Base-by-base conservation (phyloP, 345 rosid genomes). In the Arabidopsis suecica region DNA sequence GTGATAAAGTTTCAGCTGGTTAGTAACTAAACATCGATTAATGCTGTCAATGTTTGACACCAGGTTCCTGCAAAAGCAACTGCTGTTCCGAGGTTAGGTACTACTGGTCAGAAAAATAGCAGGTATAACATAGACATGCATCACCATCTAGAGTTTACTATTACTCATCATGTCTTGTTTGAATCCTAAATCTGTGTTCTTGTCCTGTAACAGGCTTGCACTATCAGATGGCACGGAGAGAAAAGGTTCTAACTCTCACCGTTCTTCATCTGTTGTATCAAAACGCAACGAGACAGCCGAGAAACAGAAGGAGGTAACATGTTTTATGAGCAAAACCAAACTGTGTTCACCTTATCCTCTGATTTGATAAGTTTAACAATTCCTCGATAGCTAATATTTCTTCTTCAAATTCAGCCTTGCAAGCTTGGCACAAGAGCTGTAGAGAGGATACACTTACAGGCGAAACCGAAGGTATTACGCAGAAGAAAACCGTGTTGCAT, bases 21-120 rank as follows among this genome's bases (percentile, higher is more conserved):
- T 57, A 36, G 0, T 45, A 47, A 23, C 41, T 56, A 42, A 53
- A 32, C 20, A 51, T 63, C 0, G 6, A 41, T 41, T 23, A 20
- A 44, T 8, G 25, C 36, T 41, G 16, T 10, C 77, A 44, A 54
- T 33, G 5, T 28, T 41, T 18, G 30, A 67, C 20, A 53, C 13
- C 60, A 76, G 75, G 44, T 45, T 63, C 72, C 87, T 65, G 36
- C 77, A 9, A 74, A 49, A 37, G 14, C 72, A 66, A 51, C 81
- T 34, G 79, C 78, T 64, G 70, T 67, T 79, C 75, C 92, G 9
- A 59, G 73, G 65, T 61, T 81, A 42, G 72, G 12, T 13, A 65
- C 69, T 18, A 47, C 32, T 60, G 18, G 50, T 49, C 59, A 14
- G 50, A 60, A 48, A 60, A 62, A 20, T 22, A 47, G 47, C 64